Conservation (phyloP, 1,284 basidiomycete species). For the Microbotryomycetes sp. region DNA sequence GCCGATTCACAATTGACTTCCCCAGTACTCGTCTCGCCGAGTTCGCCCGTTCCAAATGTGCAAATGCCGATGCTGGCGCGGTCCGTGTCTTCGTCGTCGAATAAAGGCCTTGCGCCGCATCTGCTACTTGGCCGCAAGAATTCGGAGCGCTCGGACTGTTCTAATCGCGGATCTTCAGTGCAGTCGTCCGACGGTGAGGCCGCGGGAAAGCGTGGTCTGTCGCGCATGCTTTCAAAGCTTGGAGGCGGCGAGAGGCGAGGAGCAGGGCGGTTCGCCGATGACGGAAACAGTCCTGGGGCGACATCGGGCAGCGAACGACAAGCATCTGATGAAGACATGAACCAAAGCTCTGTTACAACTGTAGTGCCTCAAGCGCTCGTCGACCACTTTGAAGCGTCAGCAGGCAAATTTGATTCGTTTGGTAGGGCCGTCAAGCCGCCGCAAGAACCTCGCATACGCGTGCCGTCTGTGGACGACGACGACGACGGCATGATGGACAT, state of each 20-base stretch:
- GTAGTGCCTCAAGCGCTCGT: slow-evolving; percentile 4
- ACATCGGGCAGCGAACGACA: neutral
- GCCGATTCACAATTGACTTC: slow-evolving; percentile 1
- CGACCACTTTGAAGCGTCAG: slow-evolving; percentile 16
- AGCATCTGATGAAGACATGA: neutral
- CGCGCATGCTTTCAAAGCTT: slow-evolving; percentile 21
- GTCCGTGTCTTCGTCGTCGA: slow-evolving; percentile 20
- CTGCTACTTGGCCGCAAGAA: slow-evolving; percentile 8
- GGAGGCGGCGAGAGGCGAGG: slow-evolving; percentile 2
- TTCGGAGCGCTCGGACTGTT: slow-evolving; percentile 1
- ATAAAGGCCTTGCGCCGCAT: neutral
- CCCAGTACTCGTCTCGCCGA: neutral
- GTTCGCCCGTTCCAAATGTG: neutral
- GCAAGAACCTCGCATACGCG: neutral
- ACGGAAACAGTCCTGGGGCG: neutral
- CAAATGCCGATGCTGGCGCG: slow-evolving; percentile 19
- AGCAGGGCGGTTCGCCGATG: neutral
- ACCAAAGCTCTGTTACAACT: neutral
- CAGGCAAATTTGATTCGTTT: slow-evolving; percentile 18
- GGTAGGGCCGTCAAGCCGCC: slow-evolving; percentile 8
- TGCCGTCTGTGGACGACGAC: slow-evolving; percentile 7
- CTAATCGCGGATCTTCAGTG: neutral
- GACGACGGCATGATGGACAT: slow-evolving; percentile 23
- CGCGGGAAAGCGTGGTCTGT: slow-evolving; percentile 7
- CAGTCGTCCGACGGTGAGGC: slow-evolving; percentile 4